Percentiles rank a stretch among this genome's conserved stretches.
phyloP scores from a whole-genome alignment of 2,329 filamentous ascomycete species.

The Colletotrichum filicis region DNA sequence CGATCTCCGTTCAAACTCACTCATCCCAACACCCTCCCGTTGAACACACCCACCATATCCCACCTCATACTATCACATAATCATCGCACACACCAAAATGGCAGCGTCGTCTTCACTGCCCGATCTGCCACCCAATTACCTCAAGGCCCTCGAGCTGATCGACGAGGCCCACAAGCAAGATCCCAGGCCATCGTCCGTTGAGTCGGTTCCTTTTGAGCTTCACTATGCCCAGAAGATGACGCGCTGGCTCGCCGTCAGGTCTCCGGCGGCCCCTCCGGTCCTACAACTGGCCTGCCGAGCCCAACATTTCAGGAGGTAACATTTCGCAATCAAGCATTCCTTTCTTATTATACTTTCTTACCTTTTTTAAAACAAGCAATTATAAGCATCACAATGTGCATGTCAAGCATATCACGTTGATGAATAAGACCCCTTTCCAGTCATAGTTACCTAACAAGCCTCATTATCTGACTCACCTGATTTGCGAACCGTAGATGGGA shows the following conservation, averaged over 20 bases:
- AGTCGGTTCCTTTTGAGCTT: slow-evolving; percentile 76
- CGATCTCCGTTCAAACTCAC: neutral
- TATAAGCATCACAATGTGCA: neutral
- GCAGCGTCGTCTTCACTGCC: slow-evolving; percentile 36
- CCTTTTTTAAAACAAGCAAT: neutral
- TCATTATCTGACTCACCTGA: slow-evolving; percentile 22
- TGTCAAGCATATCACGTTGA: neutral
- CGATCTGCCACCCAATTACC: slow-evolving; percentile 52
- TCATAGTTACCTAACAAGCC: neutral
- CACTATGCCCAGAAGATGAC: slow-evolving; percentile 87
- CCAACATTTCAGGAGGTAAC: slow-evolving; percentile 80
- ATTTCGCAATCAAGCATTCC: neutral
- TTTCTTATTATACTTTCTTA: neutral
- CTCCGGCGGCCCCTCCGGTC: slow-evolving; percentile 70
- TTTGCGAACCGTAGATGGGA: slow-evolving; percentile 71
- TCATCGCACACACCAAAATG: slow-evolving; percentile 6
- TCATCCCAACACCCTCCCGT: neutral
- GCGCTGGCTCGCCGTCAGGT: slow-evolving; percentile 71
- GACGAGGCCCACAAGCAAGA: slow-evolving; percentile 69
- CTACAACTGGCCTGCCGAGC: slow-evolving; percentile 83
- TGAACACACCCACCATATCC: neutral
- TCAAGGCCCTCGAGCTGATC: slow-evolving; percentile 72
- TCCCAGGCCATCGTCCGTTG: slow-evolving; percentile 51
- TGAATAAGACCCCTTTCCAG: neutral
- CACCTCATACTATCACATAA: neutral